Base-by-base conservation (phyloP, 2,329 filamentous ascomycete species). In the Teratosphaeria zuluensis region DNA sequence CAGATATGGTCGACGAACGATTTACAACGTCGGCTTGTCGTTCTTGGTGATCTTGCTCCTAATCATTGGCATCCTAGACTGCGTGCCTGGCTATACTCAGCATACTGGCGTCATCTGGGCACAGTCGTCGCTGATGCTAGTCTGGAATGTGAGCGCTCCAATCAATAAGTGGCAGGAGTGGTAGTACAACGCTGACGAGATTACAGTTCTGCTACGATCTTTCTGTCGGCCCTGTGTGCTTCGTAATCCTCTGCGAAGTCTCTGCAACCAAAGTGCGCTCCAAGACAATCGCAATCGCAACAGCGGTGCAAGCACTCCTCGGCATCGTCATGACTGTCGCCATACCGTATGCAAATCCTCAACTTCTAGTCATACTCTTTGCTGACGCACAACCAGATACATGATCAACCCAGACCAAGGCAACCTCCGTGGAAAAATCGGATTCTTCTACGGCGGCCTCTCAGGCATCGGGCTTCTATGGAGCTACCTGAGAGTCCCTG, bases 351-450 rank as follows among this genome's bases (percentile, higher is more conserved):
- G 56, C 35, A 16, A 16, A 14, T 5, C 35, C 35, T 16, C 8
- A n/a, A 16, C 21, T 16, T 21, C 28, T 16, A 2, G 1, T 12
- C 7, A 16, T 5, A 11, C 24, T 19, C 4, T 9, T 8, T 8
- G 21, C 52, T 35, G n/a, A 58, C 31, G 28, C 24, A n/a, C 55
- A 53, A 16, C 16, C 9, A 60, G 59, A 19, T 76, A 76, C 57
- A 68, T 75, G 59, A 72, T 76, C 62, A 76, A 75, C 56, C 73
- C 74, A 1, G 74, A 75, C 53, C 63, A 75, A 55, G 74, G 68
- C 1, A 69, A 76, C 58, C 63, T 74, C 42, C 61, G 70, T 28
- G 74, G 74, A 31, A 76, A 76, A 59, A 68, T 76, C 30, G 75
- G 73, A 0, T 76, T 77, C 65, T 73, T 76, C 62, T 76, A 72